Evolutionary conservation across 1,284 basidiomycete species (phyloP), one percentile per base, ranked within the genome.

Genomic region (Kwoniella shivajii): DNA sequence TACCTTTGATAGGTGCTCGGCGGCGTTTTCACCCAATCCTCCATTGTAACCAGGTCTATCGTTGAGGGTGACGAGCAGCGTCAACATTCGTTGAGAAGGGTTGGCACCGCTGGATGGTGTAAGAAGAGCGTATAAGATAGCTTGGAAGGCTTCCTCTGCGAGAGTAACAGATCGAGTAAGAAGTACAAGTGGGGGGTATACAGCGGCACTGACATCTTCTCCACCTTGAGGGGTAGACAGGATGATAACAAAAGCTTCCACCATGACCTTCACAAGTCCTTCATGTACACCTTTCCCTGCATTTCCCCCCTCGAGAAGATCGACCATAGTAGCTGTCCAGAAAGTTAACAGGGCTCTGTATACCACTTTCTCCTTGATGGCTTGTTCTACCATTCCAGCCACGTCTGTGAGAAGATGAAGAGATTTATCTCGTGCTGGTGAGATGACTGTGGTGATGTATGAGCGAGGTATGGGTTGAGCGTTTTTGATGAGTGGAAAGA

Each of bases 281-380:
- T 78, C 77, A 0, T 64, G 41, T 2, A 69, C 54, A 6, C 63
- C 63, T 31, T 68, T 65, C 22, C 71, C 72, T 7, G 60, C 43
- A 16, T 68, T 61, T 16, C 68, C 78, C 27, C 82, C 80, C 31
- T 85, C 83, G 43, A 96, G 80, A 65, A 89, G 90, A 49, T 92
- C 91, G 26, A 95, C 84, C 43, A 94, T 79, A 0, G 84, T 85
- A 3, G 90, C 86, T 4, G 87, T 84, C 79, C 92, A 92, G 78
- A 98, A 98, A 0, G 86, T 86, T 42, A 93, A 78, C 13, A 98
- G 79, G 0, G 88, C 84, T 37, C 87, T 87, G 73, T 96, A 88
- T 0, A 81, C 76, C 33, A 77, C 76, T 0, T 75, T 80, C 58
- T 82, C 82, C 65, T 83, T 83, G 54, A 88, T 66, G 0, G 85